These are phyloP conservation scores for Trapa bicornis DNA, from an alignment of 345 rosid species.

Conservation along the genomic window DNA sequence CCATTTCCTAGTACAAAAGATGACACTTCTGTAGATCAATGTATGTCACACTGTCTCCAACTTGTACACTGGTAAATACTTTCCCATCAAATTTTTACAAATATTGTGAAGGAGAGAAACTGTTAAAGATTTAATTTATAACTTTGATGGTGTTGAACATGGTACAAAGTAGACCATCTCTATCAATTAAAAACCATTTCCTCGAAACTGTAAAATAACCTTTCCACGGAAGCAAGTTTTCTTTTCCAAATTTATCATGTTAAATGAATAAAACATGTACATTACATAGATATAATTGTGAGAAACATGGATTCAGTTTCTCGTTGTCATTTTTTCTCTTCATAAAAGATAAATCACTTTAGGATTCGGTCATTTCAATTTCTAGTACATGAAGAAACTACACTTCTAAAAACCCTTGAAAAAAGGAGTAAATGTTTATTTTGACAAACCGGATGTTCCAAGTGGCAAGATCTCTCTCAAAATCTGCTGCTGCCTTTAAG, in stretches of 20 bases:
- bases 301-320: not conserved
- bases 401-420: not conserved
- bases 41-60: not conserved
- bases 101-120: not conserved
- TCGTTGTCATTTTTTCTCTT: not conserved
- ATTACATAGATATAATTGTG: not conserved
- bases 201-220: not conserved
- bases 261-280: not conserved
- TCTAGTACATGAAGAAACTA: not conserved
- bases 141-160: not conserved
- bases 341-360: not conserved
- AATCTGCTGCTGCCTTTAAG: constrained; percentile 69
- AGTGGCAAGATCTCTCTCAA: constrained; percentile 65
- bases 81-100: not conserved
- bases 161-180: not conserved
- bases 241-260: not conserved
- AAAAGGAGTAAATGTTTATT: not conserved
- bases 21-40: not conserved
- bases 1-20: not conserved
- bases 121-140: not conserved
- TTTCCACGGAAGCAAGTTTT: not conserved
- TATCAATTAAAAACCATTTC: not conserved
- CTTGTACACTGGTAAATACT: not conserved
- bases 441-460: constrained; percentile 74
- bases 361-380: not conserved